Conservation (phyloP, 352 stramenopile genomes). For the Globisporangium cederbergense region DNA sequence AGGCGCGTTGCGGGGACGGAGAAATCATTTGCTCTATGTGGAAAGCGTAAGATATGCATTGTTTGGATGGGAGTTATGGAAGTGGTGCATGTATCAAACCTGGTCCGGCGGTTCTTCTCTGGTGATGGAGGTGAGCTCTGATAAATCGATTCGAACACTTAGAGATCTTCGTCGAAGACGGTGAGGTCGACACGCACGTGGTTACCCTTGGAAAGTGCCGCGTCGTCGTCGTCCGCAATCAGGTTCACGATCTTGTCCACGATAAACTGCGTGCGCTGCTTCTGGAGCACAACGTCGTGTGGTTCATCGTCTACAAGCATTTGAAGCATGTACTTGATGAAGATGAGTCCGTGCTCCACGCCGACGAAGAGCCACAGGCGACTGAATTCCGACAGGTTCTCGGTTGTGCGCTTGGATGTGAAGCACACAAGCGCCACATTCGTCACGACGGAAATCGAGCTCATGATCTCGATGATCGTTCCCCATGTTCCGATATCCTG, state of each 20-base stretch:
- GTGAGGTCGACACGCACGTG: constrained; percentile 77
- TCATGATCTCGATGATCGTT: constrained; percentile 87
- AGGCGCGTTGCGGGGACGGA: too few relatives aligned
- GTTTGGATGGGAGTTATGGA: too few relatives aligned
- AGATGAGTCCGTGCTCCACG: constrained; percentile 59
- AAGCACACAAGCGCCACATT: constrained; percentile 94
- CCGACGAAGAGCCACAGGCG: constrained; percentile 64
- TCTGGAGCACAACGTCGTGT: constrained; percentile 61
- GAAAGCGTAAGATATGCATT: too few relatives aligned
- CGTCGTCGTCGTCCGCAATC: constrained; percentile 70
- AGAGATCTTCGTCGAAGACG: constrained; percentile 65
- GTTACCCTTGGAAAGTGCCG: constrained; percentile 65
- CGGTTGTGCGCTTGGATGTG: constrained; percentile 69
- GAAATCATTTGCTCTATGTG: too few relatives aligned
- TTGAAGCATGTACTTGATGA: constrained; percentile 69
- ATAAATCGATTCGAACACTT: too few relatives aligned
- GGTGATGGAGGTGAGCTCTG: too few relatives aligned
- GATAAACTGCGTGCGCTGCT: constrained; percentile 67
- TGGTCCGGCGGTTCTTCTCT: too few relatives aligned
- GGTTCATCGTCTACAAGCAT: constrained; percentile 71
- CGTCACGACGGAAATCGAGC: constrained; percentile 85
- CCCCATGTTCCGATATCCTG: constrained; percentile 93
- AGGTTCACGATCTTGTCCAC: constrained; percentile 73
- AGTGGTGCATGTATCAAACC: too few relatives aligned
- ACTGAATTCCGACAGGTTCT: constrained; percentile 35